phyloP scores from a whole-genome alignment of 139 green algal species.

The Chlorella sp. region DNA sequence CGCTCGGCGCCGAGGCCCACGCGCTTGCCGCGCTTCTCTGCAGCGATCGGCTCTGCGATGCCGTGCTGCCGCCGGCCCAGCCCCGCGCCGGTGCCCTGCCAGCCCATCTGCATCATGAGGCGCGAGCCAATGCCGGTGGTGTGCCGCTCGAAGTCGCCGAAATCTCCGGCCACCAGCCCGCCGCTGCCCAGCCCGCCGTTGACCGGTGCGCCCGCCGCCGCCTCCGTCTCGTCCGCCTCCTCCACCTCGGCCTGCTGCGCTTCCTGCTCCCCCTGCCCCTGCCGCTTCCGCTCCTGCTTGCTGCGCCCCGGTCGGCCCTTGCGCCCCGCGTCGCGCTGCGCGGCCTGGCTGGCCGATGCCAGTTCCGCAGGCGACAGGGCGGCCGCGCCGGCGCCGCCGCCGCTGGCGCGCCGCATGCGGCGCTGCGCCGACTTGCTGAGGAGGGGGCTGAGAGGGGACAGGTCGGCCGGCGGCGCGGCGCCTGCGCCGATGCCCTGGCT shows the following conservation, averaged over 20 bases:
- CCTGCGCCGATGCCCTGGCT: background rate
- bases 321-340: background rate
- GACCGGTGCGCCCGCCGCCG: background rate
- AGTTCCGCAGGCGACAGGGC: background rate
- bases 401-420: constrained; percentile 18
- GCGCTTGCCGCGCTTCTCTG: constrained; percentile 49
- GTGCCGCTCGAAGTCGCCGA: constrained; percentile 74
- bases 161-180: constrained; percentile 31
- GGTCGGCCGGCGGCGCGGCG: background rate
- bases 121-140: constrained; percentile 70
- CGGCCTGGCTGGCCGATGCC: background rate
- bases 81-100: constrained; percentile 52
- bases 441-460: constrained; percentile 24
- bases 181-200: constrained; percentile 7
- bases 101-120: constrained; percentile 76
- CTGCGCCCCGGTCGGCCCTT: constrained; percentile 12
- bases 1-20: constrained; percentile 54
- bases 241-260: background rate
- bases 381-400: background rate
- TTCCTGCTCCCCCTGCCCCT: background rate
- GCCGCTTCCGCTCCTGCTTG: constrained; percentile 20
- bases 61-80: constrained; percentile 56
- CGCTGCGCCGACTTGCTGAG: constrained; percentile 16
- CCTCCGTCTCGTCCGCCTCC: background rate
- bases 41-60: constrained; percentile 59